Conservation (phyloP, 1,284 basidiomycete genomes). For the Moesziomyces antarcticus region DNA sequence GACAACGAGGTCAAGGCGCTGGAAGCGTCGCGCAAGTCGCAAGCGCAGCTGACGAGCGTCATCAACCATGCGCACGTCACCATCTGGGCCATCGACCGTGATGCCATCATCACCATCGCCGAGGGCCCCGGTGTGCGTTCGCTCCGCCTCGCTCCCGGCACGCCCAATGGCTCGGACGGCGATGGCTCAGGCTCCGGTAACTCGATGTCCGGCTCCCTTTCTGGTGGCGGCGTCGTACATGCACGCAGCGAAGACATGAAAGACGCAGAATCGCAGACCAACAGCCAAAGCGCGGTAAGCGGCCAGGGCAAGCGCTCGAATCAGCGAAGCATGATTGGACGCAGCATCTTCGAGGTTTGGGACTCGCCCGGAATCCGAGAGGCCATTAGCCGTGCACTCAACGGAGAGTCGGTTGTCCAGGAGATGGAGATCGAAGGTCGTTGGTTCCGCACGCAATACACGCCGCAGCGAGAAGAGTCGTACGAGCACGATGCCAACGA, state of each 20-base stretch:
- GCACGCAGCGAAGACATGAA: constrained; percentile 38
- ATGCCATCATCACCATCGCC: constrained; percentile 58
- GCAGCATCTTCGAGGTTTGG: constrained; percentile 60
- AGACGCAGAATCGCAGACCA: constrained; percentile 47
- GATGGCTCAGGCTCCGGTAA: constrained; percentile 42
- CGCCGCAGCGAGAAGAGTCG: constrained; percentile 52
- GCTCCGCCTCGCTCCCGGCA: constrained; percentile 57
- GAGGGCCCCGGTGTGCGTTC: constrained; percentile 62
- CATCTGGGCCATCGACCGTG: constrained; percentile 60
- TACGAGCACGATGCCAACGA: constrained; percentile 47
- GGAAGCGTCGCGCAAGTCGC: constrained; percentile 54
- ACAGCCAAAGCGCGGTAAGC: constrained; percentile 49
- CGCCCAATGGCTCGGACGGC: constrained; percentile 53
- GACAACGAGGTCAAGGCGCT: constrained; percentile 63
- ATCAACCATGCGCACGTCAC: constrained; percentile 65
- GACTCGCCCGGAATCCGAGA: constrained; percentile 53
- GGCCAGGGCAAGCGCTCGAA: constrained; percentile 34
- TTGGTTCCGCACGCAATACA: constrained; percentile 64
- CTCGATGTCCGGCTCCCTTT: constrained; percentile 37
- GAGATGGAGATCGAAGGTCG: constrained; percentile 64
- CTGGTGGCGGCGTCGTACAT: constrained; percentile 11
- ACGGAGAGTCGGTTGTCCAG: constrained; percentile 56
- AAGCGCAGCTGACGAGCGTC: constrained; percentile 60
- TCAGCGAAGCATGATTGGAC: constrained; percentile 56
- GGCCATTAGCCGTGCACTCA: constrained; percentile 53